Percentiles rank a stretch among this genome's conserved stretches.
phyloP scores from a whole-genome alignment of 2,329 filamentous ascomycete genomes.

The Xylaria sp. region DNA sequence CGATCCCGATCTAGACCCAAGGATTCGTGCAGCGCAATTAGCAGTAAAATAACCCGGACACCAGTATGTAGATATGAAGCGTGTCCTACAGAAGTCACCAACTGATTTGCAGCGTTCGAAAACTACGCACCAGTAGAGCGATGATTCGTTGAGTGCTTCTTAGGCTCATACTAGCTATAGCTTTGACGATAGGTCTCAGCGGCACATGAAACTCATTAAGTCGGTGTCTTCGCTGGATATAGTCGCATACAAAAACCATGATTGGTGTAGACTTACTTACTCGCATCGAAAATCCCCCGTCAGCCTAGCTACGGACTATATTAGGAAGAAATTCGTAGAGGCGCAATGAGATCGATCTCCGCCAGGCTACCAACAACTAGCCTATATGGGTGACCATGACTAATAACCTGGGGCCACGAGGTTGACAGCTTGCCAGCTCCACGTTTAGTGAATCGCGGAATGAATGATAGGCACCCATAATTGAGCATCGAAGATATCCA shows the following conservation, averaged over 20 bases:
- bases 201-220: background rate
- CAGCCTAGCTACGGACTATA: background rate
- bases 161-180: background rate
- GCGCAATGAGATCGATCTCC: background rate
- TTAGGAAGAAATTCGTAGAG: background rate
- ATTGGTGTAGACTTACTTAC: background rate
- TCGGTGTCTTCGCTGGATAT: background rate
- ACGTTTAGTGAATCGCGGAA: background rate
- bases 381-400: background rate
- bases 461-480: background rate
- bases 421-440: background rate
- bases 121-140: background rate
- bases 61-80: background rate
- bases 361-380: background rate
- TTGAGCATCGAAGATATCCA: constrained; percentile 2
- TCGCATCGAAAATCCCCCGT: background rate
- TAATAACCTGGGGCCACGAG: background rate
- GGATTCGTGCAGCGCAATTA: background rate
- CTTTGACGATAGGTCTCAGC: background rate
- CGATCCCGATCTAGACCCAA: background rate
- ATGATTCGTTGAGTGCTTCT: background rate
- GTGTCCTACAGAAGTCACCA: background rate
- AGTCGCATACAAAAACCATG: background rate
- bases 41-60: background rate
- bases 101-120: background rate